Evolutionary conservation across 306 rosid genomes (phyloP).

Genomic region (Prosopis cineraria): DNA sequence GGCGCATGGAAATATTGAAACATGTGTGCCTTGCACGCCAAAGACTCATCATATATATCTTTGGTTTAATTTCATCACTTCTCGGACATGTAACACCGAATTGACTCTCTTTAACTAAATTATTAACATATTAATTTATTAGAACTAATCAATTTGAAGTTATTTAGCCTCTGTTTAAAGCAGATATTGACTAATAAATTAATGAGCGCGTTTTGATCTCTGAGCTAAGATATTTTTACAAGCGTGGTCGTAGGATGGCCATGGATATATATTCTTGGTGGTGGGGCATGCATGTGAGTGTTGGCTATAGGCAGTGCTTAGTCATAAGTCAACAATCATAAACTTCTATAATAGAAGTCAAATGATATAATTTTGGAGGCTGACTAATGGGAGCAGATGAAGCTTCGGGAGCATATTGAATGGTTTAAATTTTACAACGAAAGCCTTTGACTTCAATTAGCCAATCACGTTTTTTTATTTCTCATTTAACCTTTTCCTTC

Average conservation of each 20-base stretch:
- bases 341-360: slow-evolving; percentile 44
- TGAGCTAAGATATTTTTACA: not conserved
- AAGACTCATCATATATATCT: slow-evolving; percentile 22
- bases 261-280: slow-evolving; percentile 38
- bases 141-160: not conserved
- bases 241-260: slow-evolving; percentile 33
- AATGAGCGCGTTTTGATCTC: not conserved
- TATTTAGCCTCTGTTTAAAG: no score
- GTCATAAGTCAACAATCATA: slow-evolving; percentile 54
- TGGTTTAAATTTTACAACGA: slow-evolving; percentile 43
- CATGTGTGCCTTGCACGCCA: slow-evolving; percentile 39
- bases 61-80: slow-evolving; percentile 32
- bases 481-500: not conserved
- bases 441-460: slow-evolving; percentile 47
- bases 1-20: slow-evolving; percentile 33
- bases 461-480: not conserved
- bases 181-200: not conserved
- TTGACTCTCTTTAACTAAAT: slow-evolving; percentile 20
- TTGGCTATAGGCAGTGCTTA: slow-evolving; percentile 23
- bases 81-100: slow-evolving; percentile 37
- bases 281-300: slow-evolving; percentile 25
- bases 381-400: slow-evolving; percentile 39
- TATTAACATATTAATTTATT: not conserved
- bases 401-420: slow-evolving; percentile 39
- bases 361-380: slow-evolving; percentile 49